Evolutionary conservation across 345 rosid genomes (phyloP), one percentile per base, ranked within the genome.

Genomic region (Aquilaria yunnanensis): DNA sequence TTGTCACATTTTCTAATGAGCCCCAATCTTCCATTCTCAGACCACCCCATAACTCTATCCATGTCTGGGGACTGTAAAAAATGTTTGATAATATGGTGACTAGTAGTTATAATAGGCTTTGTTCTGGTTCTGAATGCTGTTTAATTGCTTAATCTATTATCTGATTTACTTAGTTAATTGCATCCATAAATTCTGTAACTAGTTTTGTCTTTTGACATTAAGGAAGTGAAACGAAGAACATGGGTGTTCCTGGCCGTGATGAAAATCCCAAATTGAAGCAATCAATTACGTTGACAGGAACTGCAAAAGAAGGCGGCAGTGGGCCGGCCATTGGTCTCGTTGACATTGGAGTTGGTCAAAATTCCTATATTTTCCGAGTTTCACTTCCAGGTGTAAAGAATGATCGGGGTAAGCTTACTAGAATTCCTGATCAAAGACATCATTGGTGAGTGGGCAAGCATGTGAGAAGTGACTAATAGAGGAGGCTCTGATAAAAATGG

Each of bases 331-430:
- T 87, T 6, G 97, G 97, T 72, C 73, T 77, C 64, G 62, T 81
- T 59, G 96, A 92, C 70, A 71, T 87, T 1, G 96, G 98, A 14
- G 70, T 70, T 7, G 76, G 87, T 63, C 86, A 82, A 54, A 47
- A 51, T 37, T 88, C 96, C n/a, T 92, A 78, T 67, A 54, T 92
- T 50, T 89, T 89, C 68, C 69, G 94, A 51, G 82, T 92, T 64
- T 74, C 83, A 41, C 68, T 92, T 69, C 91, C 97, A 2, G 88
- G 97, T 45, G 57, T 77, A 31, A 72, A 67, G 61, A 85, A 70
- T 47, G 74, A 81, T 64, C 75, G 66, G 70, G 69, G 96, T 85
- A 85, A 78, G 81, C 6, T 30, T 58, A 57, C 64, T 54, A 48
- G 23, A 0, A 16, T 58, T 13, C 54, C 47, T 65, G 13, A 51